Evolutionary conservation across 2,329 filamentous ascomycete species (phyloP).

Genomic region (Podosphaera fusca): DNA sequence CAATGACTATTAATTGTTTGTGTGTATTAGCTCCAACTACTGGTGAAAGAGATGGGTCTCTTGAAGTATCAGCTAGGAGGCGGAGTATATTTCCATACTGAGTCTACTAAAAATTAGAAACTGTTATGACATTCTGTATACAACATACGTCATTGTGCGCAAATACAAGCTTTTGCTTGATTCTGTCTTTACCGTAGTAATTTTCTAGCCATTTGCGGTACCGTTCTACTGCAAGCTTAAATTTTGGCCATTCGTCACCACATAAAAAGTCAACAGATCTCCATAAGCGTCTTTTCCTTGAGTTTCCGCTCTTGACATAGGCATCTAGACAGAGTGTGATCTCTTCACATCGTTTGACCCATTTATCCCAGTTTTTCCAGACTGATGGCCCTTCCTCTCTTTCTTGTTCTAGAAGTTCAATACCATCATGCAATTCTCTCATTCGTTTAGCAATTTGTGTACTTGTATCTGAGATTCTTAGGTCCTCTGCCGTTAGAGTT

Average conservation of each 20-base stretch:
- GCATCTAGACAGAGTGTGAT: conserved; percentile 28
- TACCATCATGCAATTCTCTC: conserved; percentile 83
- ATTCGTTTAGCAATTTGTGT: conserved; percentile 92
- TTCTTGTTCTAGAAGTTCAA: conserved; percentile 65
- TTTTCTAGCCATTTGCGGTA: conserved; percentile 55
- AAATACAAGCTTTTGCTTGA: conserved; percentile 65
- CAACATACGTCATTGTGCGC: conserved; percentile 79
- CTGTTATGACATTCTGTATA: background rate
- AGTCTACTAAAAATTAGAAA: conserved; percentile 31
- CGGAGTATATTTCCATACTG: conserved; percentile 97
- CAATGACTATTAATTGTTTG: conserved; percentile 89
- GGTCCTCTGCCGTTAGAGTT: conserved; percentile 51
- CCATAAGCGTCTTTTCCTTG: conserved; percentile 27
- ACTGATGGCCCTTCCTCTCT: conserved; percentile 57
- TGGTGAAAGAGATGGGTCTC: conserved; percentile 32
- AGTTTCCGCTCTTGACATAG: conserved; percentile 12
- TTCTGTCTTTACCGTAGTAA: conserved; percentile 40
- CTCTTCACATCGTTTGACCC: conserved; percentile 32
- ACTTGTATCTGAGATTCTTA: conserved; percentile 63
- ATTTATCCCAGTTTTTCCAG: conserved; percentile 74
- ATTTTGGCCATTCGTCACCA: conserved; percentile 60
- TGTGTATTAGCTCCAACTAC: conserved; percentile 77
- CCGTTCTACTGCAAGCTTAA: conserved; percentile 49
- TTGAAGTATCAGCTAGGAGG: conserved; percentile 32
- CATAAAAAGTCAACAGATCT: conserved; percentile 53